Percentiles rank a stretch among this genome's conserved stretches.
phyloP scores from a whole-genome alignment of 768 basidiomycete species.

The Hirschioporus abietinus region DNA sequence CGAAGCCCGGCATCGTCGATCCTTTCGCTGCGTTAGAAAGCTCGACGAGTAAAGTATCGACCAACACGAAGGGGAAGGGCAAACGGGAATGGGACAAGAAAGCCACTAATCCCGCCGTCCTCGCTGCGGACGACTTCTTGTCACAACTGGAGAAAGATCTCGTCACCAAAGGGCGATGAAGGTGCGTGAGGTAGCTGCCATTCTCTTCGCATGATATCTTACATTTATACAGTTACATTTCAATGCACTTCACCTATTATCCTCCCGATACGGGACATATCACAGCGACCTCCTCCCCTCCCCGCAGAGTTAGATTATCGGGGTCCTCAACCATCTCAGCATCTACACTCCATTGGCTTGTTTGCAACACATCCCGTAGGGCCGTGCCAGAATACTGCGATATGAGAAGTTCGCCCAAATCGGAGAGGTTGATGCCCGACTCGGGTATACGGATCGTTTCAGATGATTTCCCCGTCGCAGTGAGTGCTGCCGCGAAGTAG shows the following conservation, averaged over 20 bases:
- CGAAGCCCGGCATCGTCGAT: conserved; percentile 25
- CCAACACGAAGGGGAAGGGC: conserved; percentile 12
- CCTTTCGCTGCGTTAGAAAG: conserved; percentile 48
- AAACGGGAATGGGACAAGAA: conserved; percentile 23
- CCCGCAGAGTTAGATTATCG: conserved; percentile 40
- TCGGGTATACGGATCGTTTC: conserved; percentile 47
- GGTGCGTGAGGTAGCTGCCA: background rate
- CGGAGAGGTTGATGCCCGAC: conserved; percentile 41
- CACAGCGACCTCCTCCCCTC: conserved; percentile 74
- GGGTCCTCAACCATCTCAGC: conserved; percentile 72
- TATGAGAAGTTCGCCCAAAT: conserved; percentile 45
- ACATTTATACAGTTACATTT: background rate
- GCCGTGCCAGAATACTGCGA: conserved; percentile 46
- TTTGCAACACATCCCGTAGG: conserved; percentile 48
- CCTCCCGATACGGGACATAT: conserved; percentile 84
- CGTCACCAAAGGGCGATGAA: background rate
- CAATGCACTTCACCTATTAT: conserved; percentile 22
- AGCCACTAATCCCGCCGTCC: conserved; percentile 13
- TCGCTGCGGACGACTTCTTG: conserved; percentile 60
- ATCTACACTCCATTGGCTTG: conserved; percentile 74
- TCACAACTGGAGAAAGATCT: conserved; percentile 56
- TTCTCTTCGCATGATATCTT: background rate
- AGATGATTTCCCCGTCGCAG: conserved; percentile 52
- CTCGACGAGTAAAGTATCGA: conserved; percentile 15
- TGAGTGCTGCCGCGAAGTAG: conserved; percentile 63